Conservation (phyloP, 331 rosid species). For the Acacia concinna region DNA sequence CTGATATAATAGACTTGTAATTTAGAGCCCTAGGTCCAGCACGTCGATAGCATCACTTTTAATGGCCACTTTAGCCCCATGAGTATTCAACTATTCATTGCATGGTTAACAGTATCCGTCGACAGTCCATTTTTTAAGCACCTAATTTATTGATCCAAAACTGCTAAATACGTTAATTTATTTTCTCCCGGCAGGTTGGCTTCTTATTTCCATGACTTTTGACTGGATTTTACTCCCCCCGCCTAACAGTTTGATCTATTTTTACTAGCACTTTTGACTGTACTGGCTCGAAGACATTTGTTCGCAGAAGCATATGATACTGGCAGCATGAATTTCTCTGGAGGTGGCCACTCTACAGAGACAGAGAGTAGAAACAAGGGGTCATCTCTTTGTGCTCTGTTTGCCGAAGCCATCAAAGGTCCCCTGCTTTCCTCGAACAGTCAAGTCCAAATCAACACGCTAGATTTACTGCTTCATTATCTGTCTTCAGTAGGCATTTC, state of each 20-base stretch:
- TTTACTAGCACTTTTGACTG: conserved; percentile 69
- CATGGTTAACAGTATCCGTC: not conserved
- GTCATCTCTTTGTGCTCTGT: conserved; percentile 53
- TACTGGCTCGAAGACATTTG: conserved; percentile 67
- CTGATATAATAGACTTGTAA: not conserved
- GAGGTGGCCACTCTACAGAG: conserved; percentile 40
- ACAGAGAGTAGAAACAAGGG: conserved; percentile 46
- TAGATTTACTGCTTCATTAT: conserved; percentile 70
- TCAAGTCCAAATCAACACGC: conserved; percentile 75
- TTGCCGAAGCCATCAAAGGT: conserved; percentile 92
- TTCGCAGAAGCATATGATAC: conserved; percentile 47
- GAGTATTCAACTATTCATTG: not conserved
- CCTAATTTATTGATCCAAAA: conserved; percentile 3
- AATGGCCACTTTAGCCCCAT: not conserved
- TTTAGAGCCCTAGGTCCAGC: conserved; percentile 6
- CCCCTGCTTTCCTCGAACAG: conserved; percentile 80
- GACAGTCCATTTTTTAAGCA: not conserved
- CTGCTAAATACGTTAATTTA: not conserved
- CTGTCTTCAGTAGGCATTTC: conserved; percentile 63
- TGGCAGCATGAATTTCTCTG: conserved; percentile 38
- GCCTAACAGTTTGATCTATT: conserved; percentile 33
- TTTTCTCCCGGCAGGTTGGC: not conserved
- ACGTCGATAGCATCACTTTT: conserved; percentile 13
- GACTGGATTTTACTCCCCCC: conserved; percentile 11
- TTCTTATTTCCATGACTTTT: not conserved